A percentile compares a stretch with the other conserved stretches of the same genome.
Conservation (phyloP, 78 protist genomes). For the Polysphondylium violaceum region DNA sequence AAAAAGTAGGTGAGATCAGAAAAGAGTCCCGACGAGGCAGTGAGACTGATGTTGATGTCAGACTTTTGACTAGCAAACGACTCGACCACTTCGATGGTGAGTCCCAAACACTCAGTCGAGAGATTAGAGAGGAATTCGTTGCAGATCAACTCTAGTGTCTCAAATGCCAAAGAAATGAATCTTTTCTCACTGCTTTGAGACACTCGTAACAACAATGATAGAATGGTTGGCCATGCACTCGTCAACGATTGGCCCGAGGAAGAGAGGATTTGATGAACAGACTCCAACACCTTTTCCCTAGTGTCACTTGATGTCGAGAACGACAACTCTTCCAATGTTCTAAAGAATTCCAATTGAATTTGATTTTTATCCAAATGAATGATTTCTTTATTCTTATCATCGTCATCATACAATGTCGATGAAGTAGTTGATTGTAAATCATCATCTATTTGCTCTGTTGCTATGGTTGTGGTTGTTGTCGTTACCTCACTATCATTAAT, state of each 20-base stretch:
- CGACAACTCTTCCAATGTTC: slow-evolving; percentile 63
- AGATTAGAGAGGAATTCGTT: slow-evolving; percentile 76
- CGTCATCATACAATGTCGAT: background rate
- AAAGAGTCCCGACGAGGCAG: slow-evolving; percentile 69
- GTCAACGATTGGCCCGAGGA: slow-evolving; percentile 66
- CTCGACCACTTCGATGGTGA: slow-evolving; percentile 38
- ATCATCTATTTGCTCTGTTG: background rate
- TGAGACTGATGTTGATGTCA: slow-evolving; percentile 70
- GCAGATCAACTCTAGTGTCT: slow-evolving; percentile 68
- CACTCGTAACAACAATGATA: slow-evolving; percentile 41
- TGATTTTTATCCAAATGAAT: slow-evolving; percentile 13
- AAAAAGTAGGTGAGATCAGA: slow-evolving; percentile 66
- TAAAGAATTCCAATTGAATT: slow-evolving; percentile 74
- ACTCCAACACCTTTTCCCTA: slow-evolving; percentile 62
- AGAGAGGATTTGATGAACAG: slow-evolving; percentile 58
- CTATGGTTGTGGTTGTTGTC: background rate
- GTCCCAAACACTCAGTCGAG: slow-evolving; percentile 63
- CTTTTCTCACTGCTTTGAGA: slow-evolving; percentile 61
- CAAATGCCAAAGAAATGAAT: slow-evolving; percentile 59
- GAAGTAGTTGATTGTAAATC: background rate
- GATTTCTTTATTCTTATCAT: slow-evolving; percentile 16
- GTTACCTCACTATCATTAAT: background rate
- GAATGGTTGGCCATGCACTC: slow-evolving; percentile 66
- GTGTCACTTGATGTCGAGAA: slow-evolving; percentile 55
- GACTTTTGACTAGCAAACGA: slow-evolving; percentile 69